A percentile compares a stretch with the other conserved stretches of the same genome.
Conservation (phyloP, 2,329 filamentous ascomycete genomes). For the Colletotrichum theobromicola region DNA sequence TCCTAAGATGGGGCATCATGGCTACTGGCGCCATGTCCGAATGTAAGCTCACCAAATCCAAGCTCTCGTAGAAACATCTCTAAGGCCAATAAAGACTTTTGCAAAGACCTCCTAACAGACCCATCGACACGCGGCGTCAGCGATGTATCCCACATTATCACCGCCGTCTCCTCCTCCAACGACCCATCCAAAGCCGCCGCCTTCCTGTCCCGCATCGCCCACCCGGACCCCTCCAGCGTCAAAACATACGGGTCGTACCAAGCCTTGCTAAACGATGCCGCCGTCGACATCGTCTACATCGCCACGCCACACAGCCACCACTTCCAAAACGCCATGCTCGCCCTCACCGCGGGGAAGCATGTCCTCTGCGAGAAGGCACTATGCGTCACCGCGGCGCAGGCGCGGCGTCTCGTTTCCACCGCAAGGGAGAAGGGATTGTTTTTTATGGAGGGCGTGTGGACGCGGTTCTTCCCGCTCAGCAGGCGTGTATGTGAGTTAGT, state of each 20-base stretch:
- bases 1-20: slow-evolving; percentile 63
- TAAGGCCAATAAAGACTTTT: slow-evolving; percentile 56
- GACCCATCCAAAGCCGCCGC: slow-evolving; percentile 83
- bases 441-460: slow-evolving; percentile 91
- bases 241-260: slow-evolving; percentile 82
- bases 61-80: neutral
- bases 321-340: slow-evolving; percentile 87
- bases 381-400: slow-evolving; percentile 81
- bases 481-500: slow-evolving; percentile 74
- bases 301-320: slow-evolving; percentile 92
- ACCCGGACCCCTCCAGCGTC: slow-evolving; percentile 70
- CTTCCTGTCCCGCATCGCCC: slow-evolving; percentile 75
- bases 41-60: slow-evolving; percentile 40
- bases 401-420: slow-evolving; percentile 73
- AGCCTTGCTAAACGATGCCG: slow-evolving; percentile 77
- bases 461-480: slow-evolving; percentile 84
- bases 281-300: slow-evolving; percentile 86
- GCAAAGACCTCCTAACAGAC: slow-evolving; percentile 79
- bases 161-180: slow-evolving; percentile 76
- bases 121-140: slow-evolving; percentile 70
- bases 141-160: slow-evolving; percentile 75
- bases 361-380: slow-evolving; percentile 92
- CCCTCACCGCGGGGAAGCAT: slow-evolving; percentile 80
- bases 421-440: slow-evolving; percentile 75
- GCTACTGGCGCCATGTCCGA: slow-evolving; percentile 64